Evolutionary conservation across 2,329 filamentous ascomycete species (phyloP).

Genomic region (Neopestalotiopsis sp.): DNA sequence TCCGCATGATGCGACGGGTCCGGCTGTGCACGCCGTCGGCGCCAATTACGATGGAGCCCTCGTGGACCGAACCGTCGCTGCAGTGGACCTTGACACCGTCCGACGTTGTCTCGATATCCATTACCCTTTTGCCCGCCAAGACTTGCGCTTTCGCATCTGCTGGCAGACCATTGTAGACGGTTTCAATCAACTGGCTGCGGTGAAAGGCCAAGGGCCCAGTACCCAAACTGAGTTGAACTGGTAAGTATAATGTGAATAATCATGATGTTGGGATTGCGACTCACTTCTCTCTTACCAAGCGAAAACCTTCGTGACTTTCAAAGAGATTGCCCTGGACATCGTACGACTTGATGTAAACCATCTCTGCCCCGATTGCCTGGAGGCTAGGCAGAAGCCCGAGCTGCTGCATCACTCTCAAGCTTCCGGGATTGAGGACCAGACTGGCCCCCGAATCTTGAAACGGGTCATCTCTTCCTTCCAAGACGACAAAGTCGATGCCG

Average conservation of each 20-base stretch:
- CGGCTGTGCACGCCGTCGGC: conserved; percentile 30
- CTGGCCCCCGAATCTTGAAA: conserved; percentile 8
- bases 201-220: conserved; percentile 23
- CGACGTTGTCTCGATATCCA: conserved; percentile 25
- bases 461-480: conserved; percentile 9
- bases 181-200: conserved; percentile 24
- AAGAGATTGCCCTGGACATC: neutral
- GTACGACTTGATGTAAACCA: neutral
- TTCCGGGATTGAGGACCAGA: neutral
- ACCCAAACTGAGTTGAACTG: conserved; percentile 16
- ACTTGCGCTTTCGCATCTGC: conserved; percentile 22
- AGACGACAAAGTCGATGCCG: conserved; percentile 17
- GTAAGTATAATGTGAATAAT: no score
- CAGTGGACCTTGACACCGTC: conserved; percentile 28
- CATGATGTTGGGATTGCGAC: neutral
- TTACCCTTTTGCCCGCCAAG: conserved; percentile 21
- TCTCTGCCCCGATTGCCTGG: neutral
- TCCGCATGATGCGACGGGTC: conserved; percentile 24
- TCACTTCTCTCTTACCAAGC: conserved; percentile 10
- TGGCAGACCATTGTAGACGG: conserved; percentile 27
- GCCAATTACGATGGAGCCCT: conserved; percentile 28
- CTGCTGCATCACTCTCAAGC: conserved; percentile 5
- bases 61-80: conserved; percentile 26
- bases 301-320: neutral
- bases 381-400: conserved; percentile 2